Conservation (phyloP, 345 rosid genomes). For the Nephelium lappaceum region DNA sequence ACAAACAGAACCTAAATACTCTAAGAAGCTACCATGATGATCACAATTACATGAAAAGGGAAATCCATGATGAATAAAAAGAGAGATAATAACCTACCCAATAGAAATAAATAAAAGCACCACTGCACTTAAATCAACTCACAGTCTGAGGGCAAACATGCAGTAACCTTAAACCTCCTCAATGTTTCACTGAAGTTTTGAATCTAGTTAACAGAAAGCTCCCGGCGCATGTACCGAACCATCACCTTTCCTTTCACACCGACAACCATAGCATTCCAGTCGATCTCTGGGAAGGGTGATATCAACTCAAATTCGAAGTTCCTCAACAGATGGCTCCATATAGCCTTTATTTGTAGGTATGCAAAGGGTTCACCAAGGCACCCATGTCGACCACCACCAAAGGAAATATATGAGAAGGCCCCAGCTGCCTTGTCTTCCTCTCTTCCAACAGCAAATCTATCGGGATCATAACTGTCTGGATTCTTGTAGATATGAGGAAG, state of each 20-base stretch:
- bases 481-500: slow-evolving; percentile 78
- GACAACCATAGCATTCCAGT: slow-evolving; percentile 99
- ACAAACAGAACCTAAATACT: not conserved
- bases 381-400: slow-evolving; percentile 98
- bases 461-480: slow-evolving; percentile 84
- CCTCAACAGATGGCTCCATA: slow-evolving; percentile 96
- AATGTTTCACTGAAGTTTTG: not conserved
- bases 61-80: not conserved
- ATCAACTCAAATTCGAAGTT: slow-evolving; percentile 86
- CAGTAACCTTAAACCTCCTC: slow-evolving; percentile 7
- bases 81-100: slow-evolving; percentile 8
- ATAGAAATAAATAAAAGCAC: slow-evolving; percentile 5
- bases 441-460: slow-evolving; percentile 80
- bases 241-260: slow-evolving; percentile 96
- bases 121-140: not conserved
- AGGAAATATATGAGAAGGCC: slow-evolving; percentile 84
- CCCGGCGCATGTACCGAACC: slow-evolving; percentile 81
- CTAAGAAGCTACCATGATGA: not conserved
- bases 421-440: slow-evolving; percentile 96
- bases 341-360: slow-evolving; percentile 95
- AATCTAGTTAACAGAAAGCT: slow-evolving; percentile 37
- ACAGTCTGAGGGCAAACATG: not conserved
- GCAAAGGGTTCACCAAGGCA: slow-evolving; percentile 99
- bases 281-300: slow-evolving; percentile 96
- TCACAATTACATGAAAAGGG: not conserved